These are phyloP conservation scores for Zygosaccharomyces sapae DNA, from an alignment of 1,139 yeast species.

Conservation along the genomic window DNA sequence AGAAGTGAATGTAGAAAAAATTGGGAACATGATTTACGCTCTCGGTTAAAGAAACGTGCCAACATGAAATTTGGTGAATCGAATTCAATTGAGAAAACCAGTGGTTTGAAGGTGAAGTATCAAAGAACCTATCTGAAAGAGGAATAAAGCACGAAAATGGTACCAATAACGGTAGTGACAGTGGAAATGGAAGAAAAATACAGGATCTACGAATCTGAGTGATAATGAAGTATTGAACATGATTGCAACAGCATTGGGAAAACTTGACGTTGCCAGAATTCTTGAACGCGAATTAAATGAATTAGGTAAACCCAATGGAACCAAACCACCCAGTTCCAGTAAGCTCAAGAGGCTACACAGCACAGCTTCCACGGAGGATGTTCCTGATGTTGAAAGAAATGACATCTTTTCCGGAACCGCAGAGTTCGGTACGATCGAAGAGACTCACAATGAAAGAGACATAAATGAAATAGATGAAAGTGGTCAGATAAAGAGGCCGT, in stretches of 20 bases:
- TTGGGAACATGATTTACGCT: conserved; percentile 79
- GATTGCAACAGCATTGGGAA: conserved; percentile 27
- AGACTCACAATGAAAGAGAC: conserved; percentile 3
- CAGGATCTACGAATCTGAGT: conserved; percentile 23
- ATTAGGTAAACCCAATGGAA: conserved; percentile 14
- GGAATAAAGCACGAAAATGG: conserved; percentile 14
- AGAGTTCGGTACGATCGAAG: background rate
- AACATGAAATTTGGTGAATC: conserved; percentile 59
- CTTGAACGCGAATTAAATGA: conserved; percentile 29
- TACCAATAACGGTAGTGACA: conserved; percentile 6
- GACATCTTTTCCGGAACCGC: background rate
- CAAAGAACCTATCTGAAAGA: conserved; percentile 58
- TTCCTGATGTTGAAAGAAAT: background rate
- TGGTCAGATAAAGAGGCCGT: conserved; percentile 12
- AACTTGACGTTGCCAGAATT: conserved; percentile 29
- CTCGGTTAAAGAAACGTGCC: conserved; percentile 74
- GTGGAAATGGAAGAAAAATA: conserved; percentile 15
- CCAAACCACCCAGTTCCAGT: background rate
- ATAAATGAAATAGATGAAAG: conserved; percentile 11
- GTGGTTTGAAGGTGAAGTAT: conserved; percentile 78
- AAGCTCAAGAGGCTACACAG: background rate
- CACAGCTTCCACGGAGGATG: background rate
- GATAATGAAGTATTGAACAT: conserved; percentile 32
- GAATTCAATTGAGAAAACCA: conserved; percentile 50
- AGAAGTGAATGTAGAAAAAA: conserved; percentile 71